These are phyloP conservation scores for Exophiala oligosperma DNA, from an alignment of 2,329 filamentous ascomycete genomes.

Conservation along the genomic window DNA sequence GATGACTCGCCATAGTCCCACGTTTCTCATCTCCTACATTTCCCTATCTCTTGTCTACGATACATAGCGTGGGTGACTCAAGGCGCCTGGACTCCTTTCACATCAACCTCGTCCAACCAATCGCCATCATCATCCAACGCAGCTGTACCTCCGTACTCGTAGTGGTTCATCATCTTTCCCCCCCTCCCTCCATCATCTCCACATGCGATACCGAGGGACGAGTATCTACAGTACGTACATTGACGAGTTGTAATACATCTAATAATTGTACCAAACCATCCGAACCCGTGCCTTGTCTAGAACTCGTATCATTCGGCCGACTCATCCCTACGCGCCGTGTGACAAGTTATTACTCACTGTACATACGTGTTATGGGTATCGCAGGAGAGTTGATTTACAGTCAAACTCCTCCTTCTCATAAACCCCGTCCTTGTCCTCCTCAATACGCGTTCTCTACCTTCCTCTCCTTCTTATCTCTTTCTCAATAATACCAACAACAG, in stretches of 20 bases:
- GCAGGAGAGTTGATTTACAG: too few relatives aligned
- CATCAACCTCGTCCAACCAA: too few relatives aligned
- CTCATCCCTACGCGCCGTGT: conserved; percentile 1
- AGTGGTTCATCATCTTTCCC: neutral
- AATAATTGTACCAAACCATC: neutral
- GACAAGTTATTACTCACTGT: neutral
- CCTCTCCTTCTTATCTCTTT: neutral
- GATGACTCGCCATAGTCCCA: too few relatives aligned
- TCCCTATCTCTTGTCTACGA: too few relatives aligned
- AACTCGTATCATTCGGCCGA: neutral
- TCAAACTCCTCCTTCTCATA: too few relatives aligned
- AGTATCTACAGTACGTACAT: neutral
- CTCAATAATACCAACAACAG: too few relatives aligned
- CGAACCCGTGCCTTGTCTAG: too few relatives aligned
- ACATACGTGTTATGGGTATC: too few relatives aligned
- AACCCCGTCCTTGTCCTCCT: neutral
- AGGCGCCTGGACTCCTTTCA: too few relatives aligned
- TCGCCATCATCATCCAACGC: too few relatives aligned
- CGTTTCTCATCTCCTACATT: too few relatives aligned
- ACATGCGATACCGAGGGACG: neutral
- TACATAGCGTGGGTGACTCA: too few relatives aligned
- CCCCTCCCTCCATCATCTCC: neutral
- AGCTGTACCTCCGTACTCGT: conserved; percentile 14
- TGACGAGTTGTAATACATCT: neutral
- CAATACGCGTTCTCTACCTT: neutral